These are phyloP conservation scores for Eutrema heterophyllum DNA, from an alignment of 345 rosid genomes.

Conservation along the genomic window DNA sequence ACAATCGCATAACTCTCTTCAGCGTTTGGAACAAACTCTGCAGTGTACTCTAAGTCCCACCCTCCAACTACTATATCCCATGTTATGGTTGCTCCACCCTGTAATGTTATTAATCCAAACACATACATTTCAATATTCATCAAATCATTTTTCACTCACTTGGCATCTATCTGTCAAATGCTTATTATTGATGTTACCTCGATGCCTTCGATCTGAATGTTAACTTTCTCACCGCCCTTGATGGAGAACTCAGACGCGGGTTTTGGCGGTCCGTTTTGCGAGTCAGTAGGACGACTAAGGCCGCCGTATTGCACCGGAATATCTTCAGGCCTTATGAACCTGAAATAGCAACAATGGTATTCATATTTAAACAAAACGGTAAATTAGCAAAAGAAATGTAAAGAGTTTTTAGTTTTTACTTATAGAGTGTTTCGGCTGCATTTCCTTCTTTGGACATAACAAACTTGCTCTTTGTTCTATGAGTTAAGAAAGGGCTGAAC, in stretches of 20 bases:
- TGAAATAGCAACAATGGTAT: constrained; percentile 17
- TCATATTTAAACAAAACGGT: neutral
- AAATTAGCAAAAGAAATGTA: neutral
- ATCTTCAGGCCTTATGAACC: constrained; percentile 88
- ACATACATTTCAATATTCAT: neutral
- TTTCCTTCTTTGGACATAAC: constrained; percentile 86
- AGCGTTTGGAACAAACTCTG: constrained; percentile 84
- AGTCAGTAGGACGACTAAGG: constrained; percentile 61
- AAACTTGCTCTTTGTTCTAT: constrained; percentile 95
- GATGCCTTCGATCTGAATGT: constrained; percentile 95
- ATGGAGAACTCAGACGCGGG: constrained; percentile 89
- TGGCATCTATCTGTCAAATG: neutral
- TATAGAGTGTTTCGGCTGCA: constrained; percentile 93
- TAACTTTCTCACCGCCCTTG: constrained; percentile 95
- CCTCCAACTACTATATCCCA: constrained; percentile 99
- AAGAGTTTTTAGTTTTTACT: constrained; percentile 33
- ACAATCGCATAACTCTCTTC: constrained; percentile 76
- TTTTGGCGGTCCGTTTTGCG: constrained; percentile 58
- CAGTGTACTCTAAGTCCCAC: constrained; percentile 96
- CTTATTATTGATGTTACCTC: constrained; percentile 46
- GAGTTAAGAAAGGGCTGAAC: constrained; percentile 92
- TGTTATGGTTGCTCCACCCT: constrained; percentile 84
- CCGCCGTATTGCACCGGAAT: constrained; percentile 95
- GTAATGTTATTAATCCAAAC: neutral
- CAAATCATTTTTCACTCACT: neutral